phyloP scores from a whole-genome alignment of 2,329 filamentous ascomycete genomes.

The Chalaropsis thielavioides region DNA sequence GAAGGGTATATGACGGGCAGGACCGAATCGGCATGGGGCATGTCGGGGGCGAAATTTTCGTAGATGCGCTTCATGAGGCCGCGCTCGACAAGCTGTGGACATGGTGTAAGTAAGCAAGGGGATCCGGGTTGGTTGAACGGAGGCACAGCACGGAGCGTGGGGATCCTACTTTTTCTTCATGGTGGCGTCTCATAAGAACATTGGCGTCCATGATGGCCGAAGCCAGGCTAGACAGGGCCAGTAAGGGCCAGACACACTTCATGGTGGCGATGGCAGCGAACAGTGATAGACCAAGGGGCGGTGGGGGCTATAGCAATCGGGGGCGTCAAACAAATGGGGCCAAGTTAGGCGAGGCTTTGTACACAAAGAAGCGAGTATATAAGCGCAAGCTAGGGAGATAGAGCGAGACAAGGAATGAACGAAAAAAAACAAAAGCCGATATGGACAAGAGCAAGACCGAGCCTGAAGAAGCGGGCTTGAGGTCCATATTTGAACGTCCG shows the following conservation, averaged over 20 bases:
- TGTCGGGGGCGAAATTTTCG: background rate
- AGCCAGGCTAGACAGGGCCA: background rate
- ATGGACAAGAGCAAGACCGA: background rate
- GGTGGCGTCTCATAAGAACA: background rate
- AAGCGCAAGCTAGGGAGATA: background rate
- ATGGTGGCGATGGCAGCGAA: background rate
- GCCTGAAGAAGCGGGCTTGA: background rate
- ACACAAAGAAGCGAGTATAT: background rate
- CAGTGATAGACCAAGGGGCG: background rate
- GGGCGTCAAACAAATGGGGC: background rate
- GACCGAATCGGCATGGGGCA: background rate
- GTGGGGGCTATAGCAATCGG: background rate
- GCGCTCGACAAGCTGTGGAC: background rate
- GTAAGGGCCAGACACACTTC: slow-evolving; percentile 2
- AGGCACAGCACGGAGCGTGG: too few species aligned
- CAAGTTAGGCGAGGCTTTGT: background rate
- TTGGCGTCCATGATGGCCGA: slow-evolving; percentile 2
- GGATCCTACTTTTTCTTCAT: background rate
- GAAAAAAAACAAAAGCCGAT: background rate
- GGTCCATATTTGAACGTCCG: background rate
- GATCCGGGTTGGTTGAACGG: background rate
- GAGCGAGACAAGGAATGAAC: background rate
- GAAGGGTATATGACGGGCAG: slow-evolving; percentile 24
- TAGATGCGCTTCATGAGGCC: background rate
- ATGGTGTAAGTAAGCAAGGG: background rate